Percentiles rank a stretch among this genome's conserved stretches.
Conservation (phyloP, 139 green algal species). For the Parachlorella kessleri region DNA sequence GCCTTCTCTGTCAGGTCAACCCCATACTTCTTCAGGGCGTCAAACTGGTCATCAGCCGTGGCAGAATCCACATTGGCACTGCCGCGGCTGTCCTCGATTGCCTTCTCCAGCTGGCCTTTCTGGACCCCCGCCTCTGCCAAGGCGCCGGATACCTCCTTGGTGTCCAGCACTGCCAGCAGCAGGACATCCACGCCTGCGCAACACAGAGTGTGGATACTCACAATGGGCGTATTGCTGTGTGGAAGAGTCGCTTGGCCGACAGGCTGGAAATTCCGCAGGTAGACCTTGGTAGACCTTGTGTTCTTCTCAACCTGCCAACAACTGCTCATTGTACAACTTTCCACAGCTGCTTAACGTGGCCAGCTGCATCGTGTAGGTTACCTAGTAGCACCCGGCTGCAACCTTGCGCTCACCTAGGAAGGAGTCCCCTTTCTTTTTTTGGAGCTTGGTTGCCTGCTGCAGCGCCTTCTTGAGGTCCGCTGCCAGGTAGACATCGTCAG, state of each 20-base stretch:
- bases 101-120: constrained; percentile 60
- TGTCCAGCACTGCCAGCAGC: constrained; percentile 61
- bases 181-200: constrained; percentile 69
- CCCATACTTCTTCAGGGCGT: constrained; percentile 91
- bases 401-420: constrained; percentile 73
- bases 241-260: neutral
- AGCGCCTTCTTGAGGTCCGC: constrained; percentile 54
- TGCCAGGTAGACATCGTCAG: constrained; percentile 47
- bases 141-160: constrained; percentile 44
- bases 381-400: too few species aligned
- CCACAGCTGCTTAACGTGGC: too few species aligned
- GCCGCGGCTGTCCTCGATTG: constrained; percentile 71
- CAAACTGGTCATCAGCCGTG: constrained; percentile 80
- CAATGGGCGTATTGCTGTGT: neutral
- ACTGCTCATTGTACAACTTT: too few species aligned
- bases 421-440: constrained; percentile 71
- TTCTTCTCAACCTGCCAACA: too few species aligned
- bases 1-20: constrained; percentile 90
- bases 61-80: constrained; percentile 48
- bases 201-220: neutral
- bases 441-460: constrained; percentile 58
- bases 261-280: too few species aligned
- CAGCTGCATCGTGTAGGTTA: too few species aligned
- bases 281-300: too few species aligned
- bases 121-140: constrained; percentile 66